Evolutionary conservation across 805 yeast genomes (phyloP).

Genomic region (Blastobotrys mokoenaii): DNA sequence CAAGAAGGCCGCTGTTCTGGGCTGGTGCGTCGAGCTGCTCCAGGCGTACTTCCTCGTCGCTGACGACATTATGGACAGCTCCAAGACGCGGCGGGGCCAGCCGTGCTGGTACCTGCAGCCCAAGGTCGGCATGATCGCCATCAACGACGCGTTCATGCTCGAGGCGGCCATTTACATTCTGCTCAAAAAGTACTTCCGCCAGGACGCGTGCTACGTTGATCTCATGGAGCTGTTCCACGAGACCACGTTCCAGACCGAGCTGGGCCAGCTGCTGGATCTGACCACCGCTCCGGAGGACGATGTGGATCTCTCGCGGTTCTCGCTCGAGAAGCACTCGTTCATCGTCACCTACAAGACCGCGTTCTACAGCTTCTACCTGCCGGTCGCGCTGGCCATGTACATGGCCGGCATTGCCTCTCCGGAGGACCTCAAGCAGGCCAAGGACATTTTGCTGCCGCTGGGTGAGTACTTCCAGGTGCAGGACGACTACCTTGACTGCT

Average conservation of each 20-base stretch:
- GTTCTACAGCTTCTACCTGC: slow-evolving; percentile 91
- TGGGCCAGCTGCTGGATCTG: slow-evolving; percentile 91
- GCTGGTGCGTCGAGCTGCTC: slow-evolving; percentile 90
- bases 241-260: slow-evolving; percentile 93
- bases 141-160: slow-evolving; percentile 93
- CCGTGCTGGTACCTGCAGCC: slow-evolving; percentile 90
- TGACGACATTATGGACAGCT: slow-evolving; percentile 97
- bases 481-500: slow-evolving; percentile 94
- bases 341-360: slow-evolving; percentile 97
- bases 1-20: slow-evolving; percentile 76
- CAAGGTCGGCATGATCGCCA: slow-evolving; percentile 85
- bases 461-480: slow-evolving; percentile 99
- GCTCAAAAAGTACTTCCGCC: slow-evolving; percentile 79
- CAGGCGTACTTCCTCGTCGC: slow-evolving; percentile 97
- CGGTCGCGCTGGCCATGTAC: slow-evolving; percentile 94
- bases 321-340: slow-evolving; percentile 84
- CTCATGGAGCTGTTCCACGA: slow-evolving; percentile 92
- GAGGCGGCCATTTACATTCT: slow-evolving; percentile 89
- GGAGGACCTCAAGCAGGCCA: slow-evolving; percentile 77
- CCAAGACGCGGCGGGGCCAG: slow-evolving; percentile 96
- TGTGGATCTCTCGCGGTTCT: slow-evolving; percentile 81
- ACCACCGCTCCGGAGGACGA: slow-evolving; percentile 95
- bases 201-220: slow-evolving; percentile 78
- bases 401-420: slow-evolving; percentile 71
- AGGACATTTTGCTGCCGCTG: slow-evolving; percentile 79